Evolutionary conservation across 176 grass and related monocot species (phyloP).

Genomic region (Echinochloa phyllopogon): DNA sequence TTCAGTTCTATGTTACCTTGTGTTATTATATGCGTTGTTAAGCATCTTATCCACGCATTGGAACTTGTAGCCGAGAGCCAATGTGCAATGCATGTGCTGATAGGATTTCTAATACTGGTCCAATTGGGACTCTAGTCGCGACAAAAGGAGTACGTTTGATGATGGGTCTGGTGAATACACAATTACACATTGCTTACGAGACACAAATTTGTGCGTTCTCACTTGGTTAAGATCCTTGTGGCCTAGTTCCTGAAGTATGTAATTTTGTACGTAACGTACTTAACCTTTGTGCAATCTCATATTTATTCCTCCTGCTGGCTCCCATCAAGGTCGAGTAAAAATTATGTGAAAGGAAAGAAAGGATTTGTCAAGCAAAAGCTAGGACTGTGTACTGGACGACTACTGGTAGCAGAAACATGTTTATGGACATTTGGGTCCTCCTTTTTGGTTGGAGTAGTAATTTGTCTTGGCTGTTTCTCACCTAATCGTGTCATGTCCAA

Average conservation of each 20-base stretch:
- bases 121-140: not conserved
- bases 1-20: not conserved
- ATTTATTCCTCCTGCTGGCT: conserved; percentile 16
- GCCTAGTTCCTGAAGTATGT: not conserved
- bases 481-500: conserved; percentile 45
- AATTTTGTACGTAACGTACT: not conserved
- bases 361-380: conserved; percentile 7
- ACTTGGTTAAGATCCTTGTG: too few species aligned
- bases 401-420: conserved; percentile 9
- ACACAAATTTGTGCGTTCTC: too few species aligned
- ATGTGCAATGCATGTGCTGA: conserved; percentile 59
- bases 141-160: not conserved
- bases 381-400: not conserved
- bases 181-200: too few species aligned
- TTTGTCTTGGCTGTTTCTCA: conserved; percentile 21
- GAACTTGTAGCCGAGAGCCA: conserved; percentile 55
- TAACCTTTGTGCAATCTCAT: conserved; percentile 47
- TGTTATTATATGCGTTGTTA: not conserved
- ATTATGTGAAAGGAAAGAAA: conserved; percentile 52
- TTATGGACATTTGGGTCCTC: conserved; percentile 13
- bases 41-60: conserved; percentile 59
- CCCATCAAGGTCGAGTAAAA: conserved; percentile 51
- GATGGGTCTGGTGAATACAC: not conserved
- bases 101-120: conserved; percentile 18
- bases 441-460: conserved; percentile 11